These are phyloP conservation scores for Jasminum sambac DNA, from an alignment of 257 asterid species.

Conservation along the genomic window DNA sequence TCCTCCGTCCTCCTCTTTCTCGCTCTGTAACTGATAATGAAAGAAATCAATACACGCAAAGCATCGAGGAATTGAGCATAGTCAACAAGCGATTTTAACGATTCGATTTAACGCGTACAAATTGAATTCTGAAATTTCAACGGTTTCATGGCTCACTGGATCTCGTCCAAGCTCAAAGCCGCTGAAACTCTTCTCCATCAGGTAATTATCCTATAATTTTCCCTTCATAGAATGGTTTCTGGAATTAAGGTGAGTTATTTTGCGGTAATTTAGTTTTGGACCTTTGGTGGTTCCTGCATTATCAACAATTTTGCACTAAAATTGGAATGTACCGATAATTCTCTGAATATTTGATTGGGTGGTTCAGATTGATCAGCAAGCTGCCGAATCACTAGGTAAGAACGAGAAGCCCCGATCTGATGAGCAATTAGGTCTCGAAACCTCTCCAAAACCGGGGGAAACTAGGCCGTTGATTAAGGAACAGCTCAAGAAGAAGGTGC, in stretches of 20 bases:
- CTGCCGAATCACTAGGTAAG: slow-evolving; percentile 88
- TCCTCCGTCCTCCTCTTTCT: neutral
- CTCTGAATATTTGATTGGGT: slow-evolving; percentile 21
- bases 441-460: slow-evolving; percentile 42
- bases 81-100: neutral
- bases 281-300: neutral
- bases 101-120: slow-evolving; percentile 19
- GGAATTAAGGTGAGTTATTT: neutral
- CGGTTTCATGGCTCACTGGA: slow-evolving; percentile 85
- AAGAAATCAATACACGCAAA: neutral
- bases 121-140: neutral
- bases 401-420: slow-evolving; percentile 58
- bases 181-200: slow-evolving; percentile 94
- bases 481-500: slow-evolving; percentile 72
- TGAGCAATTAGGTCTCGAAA: slow-evolving; percentile 44
- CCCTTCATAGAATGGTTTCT: slow-evolving; percentile 9
- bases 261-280: neutral
- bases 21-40: neutral
- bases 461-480: slow-evolving; percentile 67
- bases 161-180: slow-evolving; percentile 96
- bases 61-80: neutral
- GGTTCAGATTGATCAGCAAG: slow-evolving; percentile 93
- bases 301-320: neutral
- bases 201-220: slow-evolving; percentile 37
- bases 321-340: neutral